These are phyloP conservation scores for Xerocomus spinulosus DNA, from an alignment of 768 basidiomycete genomes.

Conservation along the genomic window DNA sequence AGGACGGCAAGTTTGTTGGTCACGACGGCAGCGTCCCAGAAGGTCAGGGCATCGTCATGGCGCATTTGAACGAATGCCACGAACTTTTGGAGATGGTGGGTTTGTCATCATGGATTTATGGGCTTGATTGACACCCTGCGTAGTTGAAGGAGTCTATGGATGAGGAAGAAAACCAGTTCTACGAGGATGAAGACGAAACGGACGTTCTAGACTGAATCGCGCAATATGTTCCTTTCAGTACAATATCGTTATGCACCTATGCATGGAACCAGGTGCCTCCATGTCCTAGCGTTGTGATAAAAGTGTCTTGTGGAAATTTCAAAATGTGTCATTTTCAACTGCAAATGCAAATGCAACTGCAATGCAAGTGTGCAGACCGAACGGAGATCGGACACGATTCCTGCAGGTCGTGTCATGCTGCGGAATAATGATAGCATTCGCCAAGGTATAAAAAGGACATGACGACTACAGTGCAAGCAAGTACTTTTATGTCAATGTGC, in stretches of 20 bases:
- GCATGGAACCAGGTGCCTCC: too few species aligned
- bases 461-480: conserved; percentile 15
- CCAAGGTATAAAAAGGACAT: conserved; percentile 22
- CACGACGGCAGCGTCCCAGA: conserved; percentile 88
- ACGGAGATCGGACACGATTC: too few species aligned
- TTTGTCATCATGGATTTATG: background rate
- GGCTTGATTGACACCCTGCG: background rate
- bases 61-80: conserved; percentile 93
- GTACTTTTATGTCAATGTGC: conserved; percentile 19
- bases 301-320: too few species aligned
- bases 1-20: conserved; percentile 91
- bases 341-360: too few species aligned
- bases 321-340: too few species aligned
- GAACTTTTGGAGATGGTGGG: conserved; percentile 91
- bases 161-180: conserved; percentile 54
- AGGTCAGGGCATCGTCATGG: conserved; percentile 94
- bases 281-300: too few species aligned
- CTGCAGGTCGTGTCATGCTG: conserved; percentile 8
- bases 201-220: conserved; percentile 9
- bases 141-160: conserved; percentile 82
- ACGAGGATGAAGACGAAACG: conserved; percentile 45
- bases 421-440: conserved; percentile 29
- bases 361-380: too few species aligned
- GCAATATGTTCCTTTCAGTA: background rate
- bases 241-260: background rate